phyloP scores from a whole-genome alignment of 139 green algal genomes.

The Chlamydomonas sp. region DNA sequence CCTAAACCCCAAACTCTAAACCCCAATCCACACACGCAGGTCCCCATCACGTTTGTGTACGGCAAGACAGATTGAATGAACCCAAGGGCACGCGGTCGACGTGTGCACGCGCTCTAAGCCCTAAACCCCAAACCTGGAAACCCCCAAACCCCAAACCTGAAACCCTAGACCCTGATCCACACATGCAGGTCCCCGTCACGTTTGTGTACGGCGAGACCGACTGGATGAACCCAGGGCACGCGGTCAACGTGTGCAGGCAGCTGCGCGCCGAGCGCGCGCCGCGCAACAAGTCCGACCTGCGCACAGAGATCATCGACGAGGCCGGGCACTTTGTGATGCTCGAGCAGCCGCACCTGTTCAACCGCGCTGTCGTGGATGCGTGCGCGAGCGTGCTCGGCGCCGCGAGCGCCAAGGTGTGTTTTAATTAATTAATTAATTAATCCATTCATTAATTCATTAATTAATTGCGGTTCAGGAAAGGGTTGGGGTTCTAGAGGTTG shows the following conservation, averaged over 20 bases:
- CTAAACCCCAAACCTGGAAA: constrained; percentile 17
- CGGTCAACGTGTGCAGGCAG: constrained; percentile 25
- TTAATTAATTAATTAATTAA: too few relatives aligned
- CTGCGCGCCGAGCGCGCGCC: not conserved
- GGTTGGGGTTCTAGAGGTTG: too few relatives aligned
- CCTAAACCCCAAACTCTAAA: too few relatives aligned
- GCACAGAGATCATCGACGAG: constrained; percentile 32
- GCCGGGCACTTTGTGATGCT: constrained; percentile 72
- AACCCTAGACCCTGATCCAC: too few relatives aligned
- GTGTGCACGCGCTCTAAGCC: not conserved
- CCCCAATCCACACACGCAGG: not conserved
- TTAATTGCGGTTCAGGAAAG: too few relatives aligned
- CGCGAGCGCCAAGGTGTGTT: too few relatives aligned
- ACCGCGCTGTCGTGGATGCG: constrained; percentile 9
- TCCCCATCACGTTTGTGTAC: constrained; percentile 50
- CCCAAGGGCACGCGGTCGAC: too few relatives aligned
- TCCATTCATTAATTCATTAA: too few relatives aligned
- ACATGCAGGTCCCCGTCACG: too few relatives aligned
- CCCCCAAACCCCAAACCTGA: too few relatives aligned
- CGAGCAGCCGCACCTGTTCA: constrained; percentile 35
- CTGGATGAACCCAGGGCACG: constrained; percentile 54
- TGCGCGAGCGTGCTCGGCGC: too few relatives aligned
- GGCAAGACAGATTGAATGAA: too few relatives aligned
- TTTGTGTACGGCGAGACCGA: constrained; percentile 70
- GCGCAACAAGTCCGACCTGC: constrained; percentile 19